Evolutionary conservation across 257 asterid species (phyloP).

Genomic region (Linaria vulgaris): DNA sequence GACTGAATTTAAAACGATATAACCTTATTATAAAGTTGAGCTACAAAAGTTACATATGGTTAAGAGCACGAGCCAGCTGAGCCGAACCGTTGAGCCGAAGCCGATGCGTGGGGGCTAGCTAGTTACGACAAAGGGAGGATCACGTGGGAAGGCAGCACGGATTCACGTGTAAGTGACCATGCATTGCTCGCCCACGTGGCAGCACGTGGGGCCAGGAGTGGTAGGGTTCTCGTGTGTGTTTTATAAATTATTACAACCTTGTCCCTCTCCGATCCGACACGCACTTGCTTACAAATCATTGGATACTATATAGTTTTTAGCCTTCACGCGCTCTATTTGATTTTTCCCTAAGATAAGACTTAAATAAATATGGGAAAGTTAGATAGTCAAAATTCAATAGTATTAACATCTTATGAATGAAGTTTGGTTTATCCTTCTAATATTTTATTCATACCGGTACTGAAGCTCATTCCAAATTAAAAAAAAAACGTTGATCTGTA

Average conservation of each 20-base stretch:
- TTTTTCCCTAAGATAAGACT: not conserved
- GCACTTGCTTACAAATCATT: conserved; percentile 54
- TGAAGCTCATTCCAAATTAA: no score
- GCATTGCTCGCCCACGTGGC: conserved; percentile 39
- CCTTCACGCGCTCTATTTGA: not conserved
- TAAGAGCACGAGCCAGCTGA: not conserved
- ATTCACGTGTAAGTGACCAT: conserved; percentile 36
- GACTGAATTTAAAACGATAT: not conserved
- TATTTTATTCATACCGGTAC: no score
- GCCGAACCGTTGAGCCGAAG: not conserved
- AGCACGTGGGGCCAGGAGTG: conserved; percentile 40
- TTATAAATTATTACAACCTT: conserved; percentile 26
- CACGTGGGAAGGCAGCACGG: conserved; percentile 40
- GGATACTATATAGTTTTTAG: conserved; percentile 28
- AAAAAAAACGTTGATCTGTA: no score
- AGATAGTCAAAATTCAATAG: no score
- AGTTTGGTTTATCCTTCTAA: no score
- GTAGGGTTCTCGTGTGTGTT: conserved; percentile 38
- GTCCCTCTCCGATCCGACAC: conserved; percentile 46
- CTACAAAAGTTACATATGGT: not conserved
- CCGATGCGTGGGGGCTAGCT: not conserved
- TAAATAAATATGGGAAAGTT: no score
- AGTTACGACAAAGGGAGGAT: conserved; percentile 1
- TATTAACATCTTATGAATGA: no score
- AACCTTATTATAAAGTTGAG: no score